Evolutionary conservation across 2,329 filamentous ascomycete genomes (phyloP), one percentile per base, ranked within the genome.

Genomic region (Biscogniauxia mediterranea): DNA sequence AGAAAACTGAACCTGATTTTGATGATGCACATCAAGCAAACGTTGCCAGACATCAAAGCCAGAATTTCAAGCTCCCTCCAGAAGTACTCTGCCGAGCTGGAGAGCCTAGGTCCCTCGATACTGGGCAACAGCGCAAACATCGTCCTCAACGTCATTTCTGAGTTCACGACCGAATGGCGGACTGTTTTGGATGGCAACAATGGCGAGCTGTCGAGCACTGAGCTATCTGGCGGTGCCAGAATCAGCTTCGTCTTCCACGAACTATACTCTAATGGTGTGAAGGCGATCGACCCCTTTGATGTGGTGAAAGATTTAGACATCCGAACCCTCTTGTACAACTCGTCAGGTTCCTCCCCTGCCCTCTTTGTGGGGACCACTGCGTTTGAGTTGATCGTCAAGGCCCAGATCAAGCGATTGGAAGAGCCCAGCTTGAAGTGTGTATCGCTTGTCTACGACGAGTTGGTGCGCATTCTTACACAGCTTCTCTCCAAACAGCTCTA

Each of bases 1-100:
- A 89, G 94, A 69, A 99, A 99, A 80, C 86, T 99, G 63, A 99
- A 99, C 79, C 83, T 99, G 72, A 98, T 99, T 74, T 85, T 99
- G 69, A 98, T 99, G 94, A 99, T 99, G 95, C 95, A 99, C 82
- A 99, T 99, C 83, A 99, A 99, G 80, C 94, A 99, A 81, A 99
- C 95, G 1, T 85, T 99, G 15, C 95, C 95, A 50, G 95, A 99
- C 74, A 99, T 99, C 83, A 99, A 99, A 81, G 92, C 91, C 15
- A 90, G 96, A 66, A 99, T 99, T 70, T 86, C 91, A n/a, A 90
- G 91, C 68, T 97, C 94, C 15, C 82, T 99, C 62, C 89, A 93
- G 74, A 99, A 99, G 76, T 99, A 99, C 78, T 83, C 86, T 3
- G 79, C 87, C 51, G 95, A 99, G 77, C 84, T 99, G 21, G 81